A percentile compares a stretch with the other conserved stretches of the same genome.
phyloP scores from a whole-genome alignment of 2,329 filamentous ascomycete genomes.

The Neopestalotiopsis clavispora region DNA sequence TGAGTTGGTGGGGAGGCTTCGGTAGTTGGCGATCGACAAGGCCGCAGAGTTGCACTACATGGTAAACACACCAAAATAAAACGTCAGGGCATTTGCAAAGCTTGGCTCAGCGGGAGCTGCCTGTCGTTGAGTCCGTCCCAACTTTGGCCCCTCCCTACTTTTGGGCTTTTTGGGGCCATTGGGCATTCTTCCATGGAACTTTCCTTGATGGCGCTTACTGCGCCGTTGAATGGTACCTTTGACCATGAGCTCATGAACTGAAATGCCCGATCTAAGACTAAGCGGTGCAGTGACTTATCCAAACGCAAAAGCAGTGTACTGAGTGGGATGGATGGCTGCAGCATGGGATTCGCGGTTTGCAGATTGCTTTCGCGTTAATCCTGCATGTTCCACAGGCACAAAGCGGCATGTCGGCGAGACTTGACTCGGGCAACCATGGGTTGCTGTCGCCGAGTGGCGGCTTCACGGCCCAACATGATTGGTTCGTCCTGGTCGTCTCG shows the following conservation, averaged over 20 bases:
- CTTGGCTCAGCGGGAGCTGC: slow-evolving; percentile 7
- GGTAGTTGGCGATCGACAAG: slow-evolving; percentile 14
- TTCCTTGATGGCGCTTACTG: not conserved
- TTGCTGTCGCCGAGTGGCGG: slow-evolving; percentile 3
- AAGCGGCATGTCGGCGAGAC: slow-evolving; percentile 1
- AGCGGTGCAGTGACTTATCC: not conserved
- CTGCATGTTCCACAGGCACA: not conserved
- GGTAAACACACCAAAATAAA: not conserved
- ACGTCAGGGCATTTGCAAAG: not conserved
- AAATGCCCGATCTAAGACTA: not conserved
- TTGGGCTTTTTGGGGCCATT: not conserved
- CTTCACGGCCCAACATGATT: not conserved
- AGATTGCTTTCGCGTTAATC: not conserved
- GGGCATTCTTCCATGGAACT: not conserved
- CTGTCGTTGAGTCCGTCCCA: slow-evolving; percentile 1
- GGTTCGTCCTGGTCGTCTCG: not conserved
- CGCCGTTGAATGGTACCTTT: slow-evolving; percentile 4
- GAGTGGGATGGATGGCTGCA: not conserved
- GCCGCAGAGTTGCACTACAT: slow-evolving; percentile 4
- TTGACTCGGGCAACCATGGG: slow-evolving; percentile 6
- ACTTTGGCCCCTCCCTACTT: not conserved
- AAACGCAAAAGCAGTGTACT: not conserved
- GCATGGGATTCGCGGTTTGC: not conserved
- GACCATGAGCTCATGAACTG: slow-evolving; percentile 5
- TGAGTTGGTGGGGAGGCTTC: slow-evolving; percentile 6